Evolutionary conservation across 345 rosid genomes (phyloP), one percentile per base, ranked within the genome.

Genomic region (Conringia planisiliqua): DNA sequence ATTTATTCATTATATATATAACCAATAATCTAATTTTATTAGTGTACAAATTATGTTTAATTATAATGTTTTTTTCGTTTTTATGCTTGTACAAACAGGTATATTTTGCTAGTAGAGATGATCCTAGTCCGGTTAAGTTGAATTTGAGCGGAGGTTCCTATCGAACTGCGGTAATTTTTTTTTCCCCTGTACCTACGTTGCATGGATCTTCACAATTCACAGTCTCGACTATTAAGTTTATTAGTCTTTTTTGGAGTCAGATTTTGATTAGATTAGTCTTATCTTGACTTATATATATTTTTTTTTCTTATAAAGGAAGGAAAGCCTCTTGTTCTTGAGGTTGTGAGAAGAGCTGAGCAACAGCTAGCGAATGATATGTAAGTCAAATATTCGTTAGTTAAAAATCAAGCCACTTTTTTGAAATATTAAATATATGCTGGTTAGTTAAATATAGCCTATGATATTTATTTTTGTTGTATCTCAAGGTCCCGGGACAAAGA

Each of bases 61-160:
- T 56, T 43, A 13, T 29, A 44, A 14, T 10, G 1, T 32, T 5
- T 47, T n/a, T 16, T 42, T 22, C 24, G 24, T 22, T 22, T 43
- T 38, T 5, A 54, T 18, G 35, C n/a, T 70, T 52, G 9, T 62
- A 16, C 61, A 58, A 66, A 71, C 78, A 93, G 98, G 89, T 93
- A 26, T 85, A 89, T 47, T 91, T 85, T 58, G 93, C 90, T 18
- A 89, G 72, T 74, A 89, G 86, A 82, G 87, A 90, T 78, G 98
- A 90, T 72, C 82, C 79, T 29, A 90, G 89, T 57, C 97, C 96
- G 16, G 68, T 62, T 22, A 93, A 93, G 82, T 72, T 93, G 70
- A 90, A 88, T 78, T 80, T 93, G 78, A 90, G 89, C 14, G 86
- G 82, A 14, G 98, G 98, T 16, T 85, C 93, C 62, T 93, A 93